Percentiles rank a stretch among this genome's conserved stretches.
phyloP scores from a whole-genome alignment of 208 protist species.

The Porcisia hertigi region DNA sequence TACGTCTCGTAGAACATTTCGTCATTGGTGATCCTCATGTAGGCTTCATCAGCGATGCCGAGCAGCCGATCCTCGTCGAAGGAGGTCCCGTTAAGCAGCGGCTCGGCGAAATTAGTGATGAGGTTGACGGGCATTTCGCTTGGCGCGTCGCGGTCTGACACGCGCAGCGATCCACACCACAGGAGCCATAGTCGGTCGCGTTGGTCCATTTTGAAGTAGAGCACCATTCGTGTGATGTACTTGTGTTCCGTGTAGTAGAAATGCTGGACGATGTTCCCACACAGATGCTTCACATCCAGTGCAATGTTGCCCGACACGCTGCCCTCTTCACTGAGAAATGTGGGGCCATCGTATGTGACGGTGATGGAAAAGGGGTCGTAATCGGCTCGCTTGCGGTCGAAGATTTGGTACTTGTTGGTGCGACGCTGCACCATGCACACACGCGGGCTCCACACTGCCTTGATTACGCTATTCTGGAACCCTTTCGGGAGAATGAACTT shows the following conservation, averaged over 20 bases:
- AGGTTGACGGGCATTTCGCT: slow-evolving; percentile 87
- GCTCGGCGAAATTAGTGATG: slow-evolving; percentile 72
- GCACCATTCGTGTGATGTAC: slow-evolving; percentile 90
- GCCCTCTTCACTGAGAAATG: slow-evolving; percentile 77
- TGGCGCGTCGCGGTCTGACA: slow-evolving; percentile 60
- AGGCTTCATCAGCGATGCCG: slow-evolving; percentile 51
- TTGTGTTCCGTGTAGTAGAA: slow-evolving; percentile 93
- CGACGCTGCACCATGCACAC: slow-evolving; percentile 86
- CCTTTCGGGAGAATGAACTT: slow-evolving; percentile 87
- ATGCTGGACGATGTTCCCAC: slow-evolving; percentile 81
- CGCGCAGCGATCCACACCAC: slow-evolving; percentile 84
- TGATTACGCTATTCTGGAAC: slow-evolving; percentile 83
- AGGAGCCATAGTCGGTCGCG: slow-evolving; percentile 77
- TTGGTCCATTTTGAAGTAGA: slow-evolving; percentile 87
- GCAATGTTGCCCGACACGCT: slow-evolving; percentile 77
- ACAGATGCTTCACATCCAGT: slow-evolving; percentile 75
- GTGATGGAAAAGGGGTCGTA: slow-evolving; percentile 68
- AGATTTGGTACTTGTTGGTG: slow-evolving; percentile 79
- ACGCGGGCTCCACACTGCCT: slow-evolving; percentile 85
- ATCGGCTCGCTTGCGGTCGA: slow-evolving; percentile 68
- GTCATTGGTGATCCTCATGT: slow-evolving; percentile 62
- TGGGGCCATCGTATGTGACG: slow-evolving; percentile 88
- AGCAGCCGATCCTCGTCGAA: slow-evolving; percentile 67
- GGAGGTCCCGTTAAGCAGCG: slow-evolving; percentile 20
- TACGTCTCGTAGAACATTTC: slow-evolving; percentile 84